These are phyloP conservation scores for Fusarium neocosmosporiellum DNA, from an alignment of 2,329 filamentous ascomycete genomes.

Conservation along the genomic window DNA sequence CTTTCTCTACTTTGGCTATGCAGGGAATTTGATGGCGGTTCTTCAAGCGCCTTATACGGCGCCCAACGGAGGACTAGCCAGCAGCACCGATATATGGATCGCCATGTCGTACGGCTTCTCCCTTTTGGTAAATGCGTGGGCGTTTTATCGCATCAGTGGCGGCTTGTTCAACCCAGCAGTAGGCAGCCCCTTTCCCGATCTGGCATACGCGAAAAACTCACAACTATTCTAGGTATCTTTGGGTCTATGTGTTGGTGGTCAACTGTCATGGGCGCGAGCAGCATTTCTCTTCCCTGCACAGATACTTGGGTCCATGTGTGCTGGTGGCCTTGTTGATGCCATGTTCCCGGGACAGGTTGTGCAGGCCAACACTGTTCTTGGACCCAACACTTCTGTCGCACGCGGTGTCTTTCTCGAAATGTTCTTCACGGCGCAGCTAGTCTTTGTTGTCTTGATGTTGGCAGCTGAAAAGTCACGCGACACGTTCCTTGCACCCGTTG, in stretches of 20 bases:
- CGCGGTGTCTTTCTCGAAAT: conserved; percentile 73
- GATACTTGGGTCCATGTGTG: conserved; percentile 64
- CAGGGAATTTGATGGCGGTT: conserved; percentile 35
- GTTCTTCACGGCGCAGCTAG: conserved; percentile 69
- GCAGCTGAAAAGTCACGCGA: conserved; percentile 76
- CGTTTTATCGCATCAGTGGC: conserved; percentile 63
- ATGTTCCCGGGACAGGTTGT: conserved; percentile 65
- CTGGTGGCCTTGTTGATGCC: conserved; percentile 64
- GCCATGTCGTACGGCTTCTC: conserved; percentile 45
- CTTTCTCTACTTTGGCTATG: conserved; percentile 41
- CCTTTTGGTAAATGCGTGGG: conserved; percentile 63
- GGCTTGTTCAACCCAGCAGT: conserved; percentile 56
- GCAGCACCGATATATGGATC: conserved; percentile 28
- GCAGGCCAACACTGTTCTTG: conserved; percentile 62
- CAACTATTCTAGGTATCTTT: conserved; percentile 35
- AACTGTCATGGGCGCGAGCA: conserved; percentile 33
- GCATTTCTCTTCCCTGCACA: conserved; percentile 63
- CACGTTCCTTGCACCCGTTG: conserved; percentile 75
- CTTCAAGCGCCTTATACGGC: conserved; percentile 23
- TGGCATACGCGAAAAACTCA: not conserved
- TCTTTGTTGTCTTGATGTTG: conserved; percentile 73
- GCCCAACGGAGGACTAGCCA: conserved; percentile 17
- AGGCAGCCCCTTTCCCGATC: not conserved
- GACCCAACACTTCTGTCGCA: conserved; percentile 57
- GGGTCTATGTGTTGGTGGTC: conserved; percentile 31